Evolutionary conservation across 805 yeast species (phyloP), one percentile per base, ranked within the genome.

Genomic region (Pichia paraexigua): DNA sequence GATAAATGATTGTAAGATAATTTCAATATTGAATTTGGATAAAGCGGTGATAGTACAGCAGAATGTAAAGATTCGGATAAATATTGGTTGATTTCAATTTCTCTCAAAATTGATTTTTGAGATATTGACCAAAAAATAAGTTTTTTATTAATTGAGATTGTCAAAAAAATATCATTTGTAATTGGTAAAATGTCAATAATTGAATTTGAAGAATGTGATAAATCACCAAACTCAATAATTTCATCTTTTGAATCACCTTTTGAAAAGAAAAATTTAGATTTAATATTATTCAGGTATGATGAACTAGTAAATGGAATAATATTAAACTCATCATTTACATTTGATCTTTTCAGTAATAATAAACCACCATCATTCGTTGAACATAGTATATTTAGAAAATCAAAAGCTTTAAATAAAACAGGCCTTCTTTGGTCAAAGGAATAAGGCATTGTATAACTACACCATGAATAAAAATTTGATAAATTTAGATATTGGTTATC

Each of bases 321-420:
- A n/a, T 51, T 46, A 24, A 57, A 59, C 20, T 59, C 56, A 9
- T 50, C 57, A 24, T 50, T 55, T n/a, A 52, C 52, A 20, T 41
- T 40, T 1, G 47, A 43, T 57, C 80, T 69, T 37, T 60, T 58
- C 52, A 85, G 70, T 44, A 81, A 82, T 47, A 88, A 67, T 42
- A 90, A 63, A 1, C 91, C 88, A 25, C 97, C 97, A 67, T 91
- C 95, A 43, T 75, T 73, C 46, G 90, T 70, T 5, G 88, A 73
- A 0, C 85, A 79, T 3, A 89, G 63, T 10, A 81, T 61, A 44
- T 75, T 72, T 3, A 62, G 59, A 0, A 68, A 55, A 32, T 78
- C 73, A 17, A 82, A 65, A 1, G 83, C 64, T 47, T 73, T 55
- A 54, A 85, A 58, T 21, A 74, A 65, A 43, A 78, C 77, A 1